Evolutionary conservation across 2,329 filamentous ascomycete species (phyloP), one percentile per base, ranked within the genome.

Genomic region (Aspergillus sp.): DNA sequence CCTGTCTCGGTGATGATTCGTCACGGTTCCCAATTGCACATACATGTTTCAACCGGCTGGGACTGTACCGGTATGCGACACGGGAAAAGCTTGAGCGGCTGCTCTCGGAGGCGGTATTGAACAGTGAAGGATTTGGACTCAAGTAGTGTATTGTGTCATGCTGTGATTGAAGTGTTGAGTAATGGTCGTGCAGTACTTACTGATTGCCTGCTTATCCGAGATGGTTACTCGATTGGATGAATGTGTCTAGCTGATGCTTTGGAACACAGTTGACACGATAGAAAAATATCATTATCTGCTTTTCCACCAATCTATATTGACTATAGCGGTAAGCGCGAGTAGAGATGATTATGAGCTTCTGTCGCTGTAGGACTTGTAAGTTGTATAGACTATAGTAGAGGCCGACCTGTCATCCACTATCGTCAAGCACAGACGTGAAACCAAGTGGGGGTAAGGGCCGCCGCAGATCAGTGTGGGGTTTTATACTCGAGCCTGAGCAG

Each of bases 51-150:
- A 96, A 96, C 71, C 86, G 88, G 72, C 70, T 97, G 62, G 87
- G 88, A 4, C 76, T 97, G 57, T 93, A 88, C 77, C 83, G 85
- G 46, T 96, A 93, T 73, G 71, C 75, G 37, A 86, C 84, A 3
- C 85, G 82, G 64, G 82, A 86, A 69, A 87, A 84, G 64, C 73
- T 96, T 58, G 88, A 91, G 72, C 77, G 74, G 52, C 86, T 87
- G 78, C 77, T 97, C 33, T 96, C 92, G 91, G 84, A 85, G 61
- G 93, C 93, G 4, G 91, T 96, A n/a, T 80, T 86, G 63, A 91
- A 93, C 74, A 96, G 92, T 68, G 91, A 96, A 73, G 93, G 93
- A 3, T 97, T 97, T 81, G 92, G 92, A 33, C 80, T 97, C 73
- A 95, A 93, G 60, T 73, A 62, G 46, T 37, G 14, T 37, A 7